Evolutionary conservation across 495 filamentous ascomycete species (phyloP).

Genomic region (Penicillium fimorum): DNA sequence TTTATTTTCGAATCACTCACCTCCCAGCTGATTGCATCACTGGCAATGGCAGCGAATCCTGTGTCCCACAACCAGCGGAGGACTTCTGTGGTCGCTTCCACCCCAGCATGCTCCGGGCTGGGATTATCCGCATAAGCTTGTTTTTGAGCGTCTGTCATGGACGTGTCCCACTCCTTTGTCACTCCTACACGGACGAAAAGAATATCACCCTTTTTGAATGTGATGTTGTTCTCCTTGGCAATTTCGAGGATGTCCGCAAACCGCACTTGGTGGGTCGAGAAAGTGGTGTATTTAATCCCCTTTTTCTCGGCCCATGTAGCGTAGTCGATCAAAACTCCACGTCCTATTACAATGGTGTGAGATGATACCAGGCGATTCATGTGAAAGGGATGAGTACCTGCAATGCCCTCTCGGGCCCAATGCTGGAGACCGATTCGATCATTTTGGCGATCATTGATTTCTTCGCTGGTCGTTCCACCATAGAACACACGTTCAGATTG

Average conservation of each 20-base stretch:
- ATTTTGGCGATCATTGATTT: constrained; percentile 52
- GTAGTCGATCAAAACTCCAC: constrained; percentile 55
- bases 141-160: constrained; percentile 39
- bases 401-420: constrained; percentile 46
- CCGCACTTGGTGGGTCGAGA: constrained; percentile 41
- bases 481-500: constrained; percentile 47
- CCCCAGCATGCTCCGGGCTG: constrained; percentile 37
- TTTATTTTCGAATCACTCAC: constrained; percentile 13
- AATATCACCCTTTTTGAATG: constrained; percentile 50
- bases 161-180: constrained; percentile 39
- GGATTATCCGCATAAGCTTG: constrained; percentile 26
- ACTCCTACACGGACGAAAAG: constrained; percentile 53
- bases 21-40: constrained; percentile 51
- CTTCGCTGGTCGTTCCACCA: constrained; percentile 44
- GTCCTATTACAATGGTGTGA: constrained; percentile 32
- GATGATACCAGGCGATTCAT: neutral
- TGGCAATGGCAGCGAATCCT: constrained; percentile 51
- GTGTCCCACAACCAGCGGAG: constrained; percentile 49
- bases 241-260: constrained; percentile 41
- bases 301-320: constrained; percentile 48
- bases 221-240: constrained; percentile 34
- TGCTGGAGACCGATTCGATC: constrained; percentile 49
- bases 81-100: constrained; percentile 42
- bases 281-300: constrained; percentile 35
- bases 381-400: constrained; percentile 29